A percentile compares a stretch with the other conserved stretches of the same genome.
Conservation (phyloP, 1,139 yeast genomes). For the Eremothecium coryli region DNA sequence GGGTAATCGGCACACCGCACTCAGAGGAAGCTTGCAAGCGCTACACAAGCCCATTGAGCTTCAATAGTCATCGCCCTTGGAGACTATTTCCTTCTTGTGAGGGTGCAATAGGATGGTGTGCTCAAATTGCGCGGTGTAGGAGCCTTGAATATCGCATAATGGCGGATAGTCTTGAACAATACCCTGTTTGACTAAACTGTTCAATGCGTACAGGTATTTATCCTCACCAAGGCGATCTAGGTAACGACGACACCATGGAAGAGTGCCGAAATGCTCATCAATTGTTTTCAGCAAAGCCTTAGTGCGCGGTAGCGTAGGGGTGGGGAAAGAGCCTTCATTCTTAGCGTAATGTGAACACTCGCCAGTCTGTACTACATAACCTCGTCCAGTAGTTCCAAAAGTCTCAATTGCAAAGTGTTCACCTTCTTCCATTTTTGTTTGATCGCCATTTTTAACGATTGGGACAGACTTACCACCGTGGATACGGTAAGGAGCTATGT, state of each 20-base stretch:
- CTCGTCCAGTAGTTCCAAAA: constrained; percentile 93
- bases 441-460: constrained; percentile 84
- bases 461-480: constrained; percentile 97
- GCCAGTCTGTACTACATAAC: constrained; percentile 76
- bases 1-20: no score
- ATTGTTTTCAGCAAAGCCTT: constrained; percentile 57
- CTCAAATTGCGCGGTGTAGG: constrained; percentile 93
- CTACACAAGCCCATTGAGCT: no score
- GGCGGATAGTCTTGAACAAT: constrained; percentile 95
- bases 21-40: no score
- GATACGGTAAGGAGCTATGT: constrained; percentile 69
- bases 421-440: constrained; percentile 97
- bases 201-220: constrained; percentile 81
- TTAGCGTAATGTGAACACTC: constrained; percentile 92
- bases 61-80: constrained; percentile 88
- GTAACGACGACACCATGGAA: constrained; percentile 95
- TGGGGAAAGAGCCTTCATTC: constrained; percentile 42
- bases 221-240: constrained; percentile 88
- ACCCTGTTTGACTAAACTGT: constrained; percentile 77
- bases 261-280: constrained; percentile 76
- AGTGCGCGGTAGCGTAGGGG: constrained; percentile 57
- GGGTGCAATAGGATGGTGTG: constrained; percentile 90
- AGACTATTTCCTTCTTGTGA: constrained; percentile 85
- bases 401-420: constrained; percentile 98
- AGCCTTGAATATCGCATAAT: constrained; percentile 71